Evolutionary conservation across 257 asterid genomes (phyloP).

Genomic region (Solanum raphanifolium): DNA sequence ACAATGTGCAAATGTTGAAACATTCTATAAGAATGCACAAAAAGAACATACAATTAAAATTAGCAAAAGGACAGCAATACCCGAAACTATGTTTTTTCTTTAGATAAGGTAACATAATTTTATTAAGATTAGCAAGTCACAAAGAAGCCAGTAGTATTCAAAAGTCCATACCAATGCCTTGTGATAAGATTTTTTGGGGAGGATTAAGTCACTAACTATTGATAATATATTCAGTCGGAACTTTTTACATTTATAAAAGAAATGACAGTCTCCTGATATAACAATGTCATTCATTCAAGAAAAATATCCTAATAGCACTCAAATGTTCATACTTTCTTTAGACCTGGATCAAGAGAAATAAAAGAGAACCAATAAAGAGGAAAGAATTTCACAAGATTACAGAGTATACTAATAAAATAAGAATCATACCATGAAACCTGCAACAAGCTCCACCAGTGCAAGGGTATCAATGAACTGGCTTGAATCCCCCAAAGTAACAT

Average conservation of each 20-base stretch:
- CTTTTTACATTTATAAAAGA: not conserved
- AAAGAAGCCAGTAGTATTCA: not conserved
- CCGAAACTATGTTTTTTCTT: not conserved
- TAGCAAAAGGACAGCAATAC: not conserved
- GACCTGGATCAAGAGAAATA: not conserved
- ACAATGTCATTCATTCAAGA: not conserved
- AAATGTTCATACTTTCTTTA: not conserved
- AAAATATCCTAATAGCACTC: not conserved
- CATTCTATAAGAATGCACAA: not conserved
- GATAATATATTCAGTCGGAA: not conserved
- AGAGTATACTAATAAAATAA: not conserved
- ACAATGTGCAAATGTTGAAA: not conserved
- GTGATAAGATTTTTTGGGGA: not conserved
- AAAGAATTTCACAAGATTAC: not conserved
- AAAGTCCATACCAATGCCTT: not conserved
- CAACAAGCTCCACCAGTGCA: slow-evolving; percentile 62
- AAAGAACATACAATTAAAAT: too few species aligned
- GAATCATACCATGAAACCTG: slow-evolving; percentile 59
- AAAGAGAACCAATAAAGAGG: not conserved
- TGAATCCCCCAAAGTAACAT: slow-evolving; percentile 15
- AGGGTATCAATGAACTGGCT: slow-evolving; percentile 40
- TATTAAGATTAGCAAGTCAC: not conserved
- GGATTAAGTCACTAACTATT: not conserved
- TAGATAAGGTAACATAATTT: not conserved
- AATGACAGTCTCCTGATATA: not conserved